A percentile compares a stretch with the other conserved stretches of the same genome.
These are phyloP conservation scores for Globisporangium echinulatum DNA, from an alignment of 352 stramenopile genomes.

Conservation along the genomic window DNA sequence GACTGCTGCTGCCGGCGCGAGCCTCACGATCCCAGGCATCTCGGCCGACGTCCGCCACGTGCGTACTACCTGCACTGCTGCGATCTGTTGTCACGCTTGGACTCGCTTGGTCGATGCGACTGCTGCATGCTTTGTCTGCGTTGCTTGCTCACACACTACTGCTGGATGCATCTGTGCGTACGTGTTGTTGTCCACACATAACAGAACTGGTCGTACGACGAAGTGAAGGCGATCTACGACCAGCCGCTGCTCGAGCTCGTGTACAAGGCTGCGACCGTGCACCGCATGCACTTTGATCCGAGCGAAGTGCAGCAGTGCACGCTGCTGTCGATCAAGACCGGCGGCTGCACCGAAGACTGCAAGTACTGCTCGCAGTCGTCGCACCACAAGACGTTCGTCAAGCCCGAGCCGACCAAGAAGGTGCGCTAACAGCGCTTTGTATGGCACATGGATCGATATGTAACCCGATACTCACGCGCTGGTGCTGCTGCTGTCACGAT, in stretches of 20 bases:
- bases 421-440: conserved; percentile 6
- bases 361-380: conserved; percentile 96
- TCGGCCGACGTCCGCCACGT: conserved; percentile 57
- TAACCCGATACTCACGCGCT: not conserved
- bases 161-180: not conserved
- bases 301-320: conserved; percentile 97
- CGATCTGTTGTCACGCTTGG: no score
- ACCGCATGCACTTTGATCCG: conserved; percentile 97
- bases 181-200: not conserved
- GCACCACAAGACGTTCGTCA: conserved; percentile 98
- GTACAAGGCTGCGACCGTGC: conserved; percentile 93
- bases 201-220: conserved; percentile 92
- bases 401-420: conserved; percentile 96
- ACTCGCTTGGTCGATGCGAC: no score
- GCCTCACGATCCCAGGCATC: conserved; percentile 60
- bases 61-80: conserved; percentile 4
- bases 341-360: conserved; percentile 91
- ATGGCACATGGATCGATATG: no score
- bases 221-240: conserved; percentile 93
- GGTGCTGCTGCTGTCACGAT: not conserved
- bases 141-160: not conserved
- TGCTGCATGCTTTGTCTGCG: not conserved
- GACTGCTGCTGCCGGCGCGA: conserved; percentile 17
- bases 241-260: conserved; percentile 96
- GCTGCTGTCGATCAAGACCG: conserved; percentile 97